Evolutionary conservation across 2,329 filamentous ascomycete genomes (phyloP).

Genomic region (Trematosphaeria pertusa): DNA sequence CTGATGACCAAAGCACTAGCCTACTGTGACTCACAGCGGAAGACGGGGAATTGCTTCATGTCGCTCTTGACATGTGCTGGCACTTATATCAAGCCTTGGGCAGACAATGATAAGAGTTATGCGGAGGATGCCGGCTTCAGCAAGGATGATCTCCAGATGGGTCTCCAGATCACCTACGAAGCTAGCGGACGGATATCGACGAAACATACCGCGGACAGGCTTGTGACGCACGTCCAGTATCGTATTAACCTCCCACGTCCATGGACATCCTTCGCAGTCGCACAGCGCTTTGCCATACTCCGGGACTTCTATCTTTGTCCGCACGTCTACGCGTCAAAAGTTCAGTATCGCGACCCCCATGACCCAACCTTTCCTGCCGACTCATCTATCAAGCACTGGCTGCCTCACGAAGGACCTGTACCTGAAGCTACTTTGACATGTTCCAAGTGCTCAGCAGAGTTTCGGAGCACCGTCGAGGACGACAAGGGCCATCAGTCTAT

Average conservation of each 20-base stretch:
- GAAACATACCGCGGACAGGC: neutral
- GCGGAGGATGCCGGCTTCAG: constrained; percentile 3
- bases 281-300: constrained; percentile 11
- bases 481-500: neutral
- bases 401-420: constrained; percentile 2
- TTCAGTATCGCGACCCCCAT: constrained; percentile 4
- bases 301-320: constrained; percentile 12
- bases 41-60: neutral
- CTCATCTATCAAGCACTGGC: constrained; percentile 8
- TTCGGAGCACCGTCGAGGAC: constrained; percentile 1
- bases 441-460: constrained; percentile 1
- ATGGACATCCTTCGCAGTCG: constrained; percentile 3
- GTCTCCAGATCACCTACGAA: constrained; percentile 1
- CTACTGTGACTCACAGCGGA: neutral
- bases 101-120: neutral
- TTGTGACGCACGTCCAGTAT: constrained; percentile 9
- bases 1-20: neutral
- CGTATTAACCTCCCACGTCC: constrained; percentile 3
- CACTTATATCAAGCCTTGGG: constrained; percentile 7
- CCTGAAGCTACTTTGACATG: neutral
- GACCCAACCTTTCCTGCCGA: constrained; percentile 8
- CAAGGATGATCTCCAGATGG: neutral
- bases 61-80: constrained; percentile 8
- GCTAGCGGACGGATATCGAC: neutral
- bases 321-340: constrained; percentile 7